These are phyloP conservation scores for Gymnopus androsaceus DNA, from an alignment of 1,284 basidiomycete genomes.

Conservation along the genomic window DNA sequence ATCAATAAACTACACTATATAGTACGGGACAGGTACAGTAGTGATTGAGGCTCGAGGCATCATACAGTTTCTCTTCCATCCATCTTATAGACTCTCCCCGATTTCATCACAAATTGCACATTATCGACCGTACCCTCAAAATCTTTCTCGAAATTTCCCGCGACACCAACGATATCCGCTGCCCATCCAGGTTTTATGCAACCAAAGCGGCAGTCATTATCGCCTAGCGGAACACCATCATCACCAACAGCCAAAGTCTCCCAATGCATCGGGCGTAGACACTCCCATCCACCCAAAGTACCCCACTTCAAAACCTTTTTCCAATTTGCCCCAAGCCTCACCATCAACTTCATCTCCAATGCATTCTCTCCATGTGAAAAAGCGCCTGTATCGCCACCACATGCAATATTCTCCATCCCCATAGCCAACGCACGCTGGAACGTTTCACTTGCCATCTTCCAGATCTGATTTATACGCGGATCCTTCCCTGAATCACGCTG, in stretches of 20 bases:
- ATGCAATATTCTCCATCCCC: conserved; percentile 51
- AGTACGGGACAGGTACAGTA: too few relatives aligned
- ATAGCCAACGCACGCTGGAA: conserved; percentile 49
- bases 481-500: conserved; percentile 16
- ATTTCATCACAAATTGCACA: conserved; percentile 62
- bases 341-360: conserved; percentile 64
- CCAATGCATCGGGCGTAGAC: conserved; percentile 53
- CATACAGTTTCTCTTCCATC: conserved; percentile 31
- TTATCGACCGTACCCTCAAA: conserved; percentile 50
- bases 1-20: too few relatives aligned
- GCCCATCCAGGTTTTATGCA: conserved; percentile 52
- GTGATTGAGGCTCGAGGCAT: too few relatives aligned
- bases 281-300: conserved; percentile 62
- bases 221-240: conserved; percentile 36
- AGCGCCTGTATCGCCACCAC: conserved; percentile 65
- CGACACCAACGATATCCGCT: conserved; percentile 58
- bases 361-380: conserved; percentile 66
- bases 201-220: conserved; percentile 63
- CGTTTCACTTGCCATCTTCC: conserved; percentile 40
- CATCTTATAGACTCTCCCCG: conserved; percentile 50
- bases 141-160: conserved; percentile 48
- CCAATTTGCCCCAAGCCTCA: conserved; percentile 54
- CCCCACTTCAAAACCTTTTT: conserved; percentile 57
- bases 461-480: conserved; percentile 28
- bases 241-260: conserved; percentile 36